Evolutionary conservation across 2,329 filamentous ascomycete species (phyloP), one percentile per base, ranked within the genome.

Genomic region (Nemania serpens): DNA sequence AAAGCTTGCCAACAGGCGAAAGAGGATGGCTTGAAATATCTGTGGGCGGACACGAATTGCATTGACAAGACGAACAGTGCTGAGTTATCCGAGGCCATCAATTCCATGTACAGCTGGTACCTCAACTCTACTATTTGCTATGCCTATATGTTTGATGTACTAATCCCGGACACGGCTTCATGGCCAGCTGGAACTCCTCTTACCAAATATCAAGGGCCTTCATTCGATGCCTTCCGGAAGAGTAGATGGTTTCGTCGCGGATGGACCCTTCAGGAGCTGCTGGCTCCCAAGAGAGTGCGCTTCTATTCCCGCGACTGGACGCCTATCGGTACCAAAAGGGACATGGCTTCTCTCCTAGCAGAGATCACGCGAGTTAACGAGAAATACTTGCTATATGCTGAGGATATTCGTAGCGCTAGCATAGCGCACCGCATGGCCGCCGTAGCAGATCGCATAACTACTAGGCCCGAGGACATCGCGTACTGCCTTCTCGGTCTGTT

Each of bases 11-110:
- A 56, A 17, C 36, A 49, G 20, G 45, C 54, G 9, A 17, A 49
- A 1, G 25, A 53, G 33, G 55, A 15, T 34, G 55, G 48, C 25
- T 18, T 58, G 15, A 6, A 6, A 13, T 58, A 52, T n/a, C 12
- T 58, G 7, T 58, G 55, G 47, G 46, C 52, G 34, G 55, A 58
- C 39, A 58, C 55, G 7, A 52, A 46, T 25, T 56, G 45, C 17
- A 56, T 56, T 49, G 45, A 56, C 37, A 56, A 48, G 54, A 49
- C 54, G 2, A 58, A 48, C 2, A 58, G 55, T 15, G 55, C 55
- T n/a, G 48, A 58, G 15, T 34, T 58, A 29, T 25, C 42, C 11
- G 42, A 45, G 42, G 42, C 42, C 12, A 25, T 45, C 6, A 45
- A 45, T 9, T 33, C 55, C 17, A 45, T 55, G 43, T 56, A 49